Percentiles rank a stretch among this genome's conserved stretches.
These are phyloP conservation scores for Umbelopsis sp. DNA, from an alignment of 192 early-diverging fungal species.

Conservation along the genomic window DNA sequence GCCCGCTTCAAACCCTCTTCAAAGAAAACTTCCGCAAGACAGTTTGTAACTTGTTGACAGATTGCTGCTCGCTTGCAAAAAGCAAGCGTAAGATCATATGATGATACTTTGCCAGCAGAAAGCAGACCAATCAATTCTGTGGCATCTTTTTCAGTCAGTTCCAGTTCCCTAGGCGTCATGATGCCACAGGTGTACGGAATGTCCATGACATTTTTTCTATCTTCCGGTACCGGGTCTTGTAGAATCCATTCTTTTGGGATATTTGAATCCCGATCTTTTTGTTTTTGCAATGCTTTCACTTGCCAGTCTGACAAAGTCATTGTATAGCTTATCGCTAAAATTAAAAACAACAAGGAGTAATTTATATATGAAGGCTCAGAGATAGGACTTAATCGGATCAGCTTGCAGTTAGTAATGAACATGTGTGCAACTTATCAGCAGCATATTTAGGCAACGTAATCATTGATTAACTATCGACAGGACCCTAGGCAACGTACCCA, in stretches of 20 bases:
- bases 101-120: not conserved
- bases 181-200: not conserved
- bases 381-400: too few species aligned
- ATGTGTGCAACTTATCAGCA: too few species aligned
- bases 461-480: too few species aligned
- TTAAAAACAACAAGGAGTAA: too few species aligned
- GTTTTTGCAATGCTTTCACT: not conserved
- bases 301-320: not conserved
- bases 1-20: not conserved
- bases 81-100: conserved; percentile 5
- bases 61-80: conserved; percentile 6
- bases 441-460: too few species aligned
- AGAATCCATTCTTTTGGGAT: conserved; percentile 2
- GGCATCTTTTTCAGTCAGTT: conserved; percentile 10
- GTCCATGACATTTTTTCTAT: conserved; percentile 1
- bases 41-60: conserved; percentile 1
- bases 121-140: not conserved
- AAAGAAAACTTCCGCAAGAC: conserved; percentile 10
- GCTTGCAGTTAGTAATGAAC: too few species aligned
- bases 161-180: not conserved
- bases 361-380: too few species aligned
- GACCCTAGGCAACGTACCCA: too few species aligned
- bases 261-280: not conserved
- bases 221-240: not conserved
- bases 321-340: not conserved